A percentile compares a stretch with the other conserved stretches of the same genome.
Conservation (phyloP, 2,329 filamentous ascomycete species). For the Aspergillus sp. region DNA sequence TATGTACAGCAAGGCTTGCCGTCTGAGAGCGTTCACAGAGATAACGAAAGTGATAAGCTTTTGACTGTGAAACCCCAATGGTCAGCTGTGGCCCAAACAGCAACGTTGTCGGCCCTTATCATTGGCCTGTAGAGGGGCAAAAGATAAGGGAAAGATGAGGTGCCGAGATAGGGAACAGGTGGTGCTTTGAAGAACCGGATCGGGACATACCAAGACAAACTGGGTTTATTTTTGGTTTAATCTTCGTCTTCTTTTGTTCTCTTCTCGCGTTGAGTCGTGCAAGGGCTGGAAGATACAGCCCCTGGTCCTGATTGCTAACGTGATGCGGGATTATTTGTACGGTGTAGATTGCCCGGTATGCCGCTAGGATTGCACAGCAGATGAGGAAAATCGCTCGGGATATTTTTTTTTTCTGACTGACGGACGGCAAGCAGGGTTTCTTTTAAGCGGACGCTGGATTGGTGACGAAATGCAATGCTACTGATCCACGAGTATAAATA, state of each 20-base stretch:
- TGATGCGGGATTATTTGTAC: constrained; percentile 19
- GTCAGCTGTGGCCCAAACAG: constrained; percentile 10
- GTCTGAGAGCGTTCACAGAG: constrained; percentile 12
- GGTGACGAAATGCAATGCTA: not conserved
- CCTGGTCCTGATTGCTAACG: not conserved
- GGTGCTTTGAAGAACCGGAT: not conserved
- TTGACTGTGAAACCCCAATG: constrained; percentile 17
- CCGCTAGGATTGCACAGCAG: constrained; percentile 10
- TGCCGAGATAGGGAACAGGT: not conserved
- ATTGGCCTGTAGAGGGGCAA: constrained; percentile 20
- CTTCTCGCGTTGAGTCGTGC: not conserved
- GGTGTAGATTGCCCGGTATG: constrained; percentile 1
- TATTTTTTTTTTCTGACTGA: constrained; percentile 6
- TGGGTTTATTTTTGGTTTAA: not conserved
- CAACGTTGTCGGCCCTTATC: constrained; percentile 20
- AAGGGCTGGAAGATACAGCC: constrained; percentile 1
- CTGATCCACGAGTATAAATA: constrained; percentile 8
- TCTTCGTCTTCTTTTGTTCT: not conserved
- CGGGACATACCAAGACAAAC: not conserved
- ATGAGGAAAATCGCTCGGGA: constrained; percentile 18
- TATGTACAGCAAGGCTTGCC: constrained; percentile 10
- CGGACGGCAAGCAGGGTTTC: not conserved
- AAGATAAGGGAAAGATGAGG: constrained; percentile 25
- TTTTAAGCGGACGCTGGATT: constrained; percentile 5
- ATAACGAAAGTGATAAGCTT: constrained; percentile 23